Evolutionary conservation across 306 rosid genomes (phyloP), one percentile per base, ranked within the genome.

Genomic region (Echinosophora koreensis): DNA sequence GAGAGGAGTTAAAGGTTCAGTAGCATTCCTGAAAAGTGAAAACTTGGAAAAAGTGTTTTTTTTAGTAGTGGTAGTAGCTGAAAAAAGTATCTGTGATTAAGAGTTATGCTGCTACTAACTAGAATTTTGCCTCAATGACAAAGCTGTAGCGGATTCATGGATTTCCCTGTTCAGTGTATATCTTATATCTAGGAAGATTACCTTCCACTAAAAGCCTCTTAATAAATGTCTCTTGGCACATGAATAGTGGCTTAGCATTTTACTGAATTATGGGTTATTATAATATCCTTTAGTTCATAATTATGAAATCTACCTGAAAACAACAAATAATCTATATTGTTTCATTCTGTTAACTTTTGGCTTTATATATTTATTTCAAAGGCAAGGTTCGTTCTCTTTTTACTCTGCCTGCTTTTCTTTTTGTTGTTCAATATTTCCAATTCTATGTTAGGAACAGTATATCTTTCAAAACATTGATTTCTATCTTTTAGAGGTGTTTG

Each of bases 391-490:
- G 3, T 46, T 27, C 42, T 18, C 54, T 13, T 47, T 69, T 35
- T 69, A 22, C 39, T 41, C 71, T 42, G 13, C 56, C 49, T 5
- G 3, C 2, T 61, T 70, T 71, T 17, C 52, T 9, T 54, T 2
- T 30, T 52, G 37, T 16, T 34, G 5, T 5, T 66, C 8, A 10
- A 52, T 54, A 42, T 55, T 64, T 55, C 10, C 42, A 64, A 47
- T n/a, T 35, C 13, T 30, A 5, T 65, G 35, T 42, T 42, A 51
- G 17, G 69, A 51, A 57, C 30, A 32, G 4, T 66, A 15, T 66
- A 80, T 58, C 65, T 49, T 50, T 67, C 13, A 59, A 37, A 41
- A 28, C 71, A 74, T 68, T 51, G 72, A 68, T 41, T 60, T 67
- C 66, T 17, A 63, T 39, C 74, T 64, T 46, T 32, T 44, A 10